Conservation (phyloP, 805 yeast genomes). For the Saccharomycopsis sp. region DNA sequence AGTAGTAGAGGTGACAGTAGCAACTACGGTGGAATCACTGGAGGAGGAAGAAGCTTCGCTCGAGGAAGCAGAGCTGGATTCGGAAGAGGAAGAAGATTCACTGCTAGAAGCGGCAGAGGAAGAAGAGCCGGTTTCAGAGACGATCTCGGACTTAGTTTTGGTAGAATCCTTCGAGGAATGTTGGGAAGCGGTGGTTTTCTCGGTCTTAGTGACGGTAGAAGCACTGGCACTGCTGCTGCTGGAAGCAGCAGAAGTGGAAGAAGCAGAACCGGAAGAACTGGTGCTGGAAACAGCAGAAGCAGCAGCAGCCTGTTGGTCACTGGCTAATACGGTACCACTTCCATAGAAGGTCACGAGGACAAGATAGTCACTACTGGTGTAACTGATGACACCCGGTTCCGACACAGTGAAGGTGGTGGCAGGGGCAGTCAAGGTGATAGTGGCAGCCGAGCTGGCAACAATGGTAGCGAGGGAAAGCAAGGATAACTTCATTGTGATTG, state of each 20-base stretch:
- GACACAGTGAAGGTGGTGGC: constrained; percentile 8
- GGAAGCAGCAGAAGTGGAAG: neutral
- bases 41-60: neutral
- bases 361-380: constrained; percentile 6
- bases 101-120: neutral
- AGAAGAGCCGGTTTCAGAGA: neutral
- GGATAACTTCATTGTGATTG: neutral
- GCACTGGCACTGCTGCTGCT: neutral
- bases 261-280: neutral
- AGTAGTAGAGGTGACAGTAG: neutral
- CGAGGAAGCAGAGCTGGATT: neutral
- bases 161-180: neutral
- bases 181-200: neutral
- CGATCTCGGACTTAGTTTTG: neutral
- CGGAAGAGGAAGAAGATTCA: neutral
- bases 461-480: neutral
- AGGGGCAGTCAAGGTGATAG: constrained; percentile 10
- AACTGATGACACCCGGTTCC: constrained; percentile 8
- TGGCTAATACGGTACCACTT: constrained; percentile 6
- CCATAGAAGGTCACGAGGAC: constrained; percentile 14
- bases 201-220: neutral
- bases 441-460: constrained; percentile 8
- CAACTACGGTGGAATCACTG: neutral
- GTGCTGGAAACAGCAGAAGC: constrained; percentile 2
- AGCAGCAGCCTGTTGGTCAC: neutral